phyloP scores from a whole-genome alignment of 768 basidiomycete genomes.

The Mycena vitilis region DNA sequence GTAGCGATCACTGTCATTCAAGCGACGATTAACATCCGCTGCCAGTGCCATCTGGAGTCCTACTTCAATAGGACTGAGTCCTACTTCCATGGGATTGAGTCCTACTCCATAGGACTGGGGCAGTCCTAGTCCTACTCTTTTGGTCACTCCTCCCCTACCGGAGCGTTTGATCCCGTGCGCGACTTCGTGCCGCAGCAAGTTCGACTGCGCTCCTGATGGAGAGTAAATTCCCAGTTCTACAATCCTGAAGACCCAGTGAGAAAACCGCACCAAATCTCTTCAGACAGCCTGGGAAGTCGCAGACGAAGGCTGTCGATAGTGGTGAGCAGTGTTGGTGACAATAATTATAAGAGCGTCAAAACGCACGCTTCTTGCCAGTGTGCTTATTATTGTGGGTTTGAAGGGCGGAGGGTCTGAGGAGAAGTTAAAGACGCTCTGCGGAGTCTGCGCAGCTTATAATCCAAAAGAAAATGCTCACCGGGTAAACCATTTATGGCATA shows the following conservation, averaged over 20 bases:
- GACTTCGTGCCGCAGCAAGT: constrained; percentile 8
- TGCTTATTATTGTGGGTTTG: constrained; percentile 11
- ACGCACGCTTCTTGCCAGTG: neutral
- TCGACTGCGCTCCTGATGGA: constrained; percentile 3
- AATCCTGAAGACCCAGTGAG: neutral
- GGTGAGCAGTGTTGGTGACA: neutral
- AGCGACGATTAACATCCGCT: too few species aligned
- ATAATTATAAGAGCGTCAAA: too few species aligned
- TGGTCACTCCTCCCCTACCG: too few species aligned
- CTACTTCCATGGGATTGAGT: too few species aligned
- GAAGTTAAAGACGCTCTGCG: neutral
- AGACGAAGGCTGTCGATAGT: constrained; percentile 12
- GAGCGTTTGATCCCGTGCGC: neutral
- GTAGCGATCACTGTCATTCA: too few species aligned
- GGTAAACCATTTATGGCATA: neutral
- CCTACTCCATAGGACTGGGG: too few species aligned
- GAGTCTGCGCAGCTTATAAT: too few species aligned
- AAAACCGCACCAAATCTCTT: constrained; percentile 15
- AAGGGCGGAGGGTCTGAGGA: constrained; percentile 7
- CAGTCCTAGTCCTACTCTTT: too few species aligned
- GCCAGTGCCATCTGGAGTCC: too few species aligned
- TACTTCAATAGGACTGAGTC: too few species aligned
- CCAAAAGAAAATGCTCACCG: neutral
- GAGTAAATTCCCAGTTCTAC: neutral
- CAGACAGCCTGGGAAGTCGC: neutral